These are phyloP conservation scores for Cercospora brassicicola DNA, from an alignment of 2,329 filamentous ascomycete species.

Conservation along the genomic window DNA sequence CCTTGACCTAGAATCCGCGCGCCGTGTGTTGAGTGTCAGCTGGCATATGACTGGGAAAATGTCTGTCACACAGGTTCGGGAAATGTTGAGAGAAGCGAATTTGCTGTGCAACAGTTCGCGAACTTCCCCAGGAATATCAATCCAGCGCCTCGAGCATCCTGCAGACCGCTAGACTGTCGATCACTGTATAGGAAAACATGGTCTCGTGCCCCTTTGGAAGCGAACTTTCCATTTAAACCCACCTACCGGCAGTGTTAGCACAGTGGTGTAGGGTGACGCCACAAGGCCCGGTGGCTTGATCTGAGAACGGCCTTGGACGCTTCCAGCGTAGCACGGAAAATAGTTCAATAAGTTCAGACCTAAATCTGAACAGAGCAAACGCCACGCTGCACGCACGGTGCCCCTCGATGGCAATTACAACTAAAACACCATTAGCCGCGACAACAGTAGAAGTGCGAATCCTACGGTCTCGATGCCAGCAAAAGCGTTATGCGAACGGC, in stretches of 20 bases:
- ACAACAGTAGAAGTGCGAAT: background rate
- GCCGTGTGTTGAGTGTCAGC: background rate
- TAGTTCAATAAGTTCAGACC: background rate
- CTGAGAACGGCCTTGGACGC: slow-evolving; percentile 1
- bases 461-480: background rate
- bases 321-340: slow-evolving; percentile 7
- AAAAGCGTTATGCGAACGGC: background rate
- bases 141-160: background rate
- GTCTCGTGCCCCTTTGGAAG: slow-evolving; percentile 6
- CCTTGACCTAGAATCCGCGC: background rate
- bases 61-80: background rate
- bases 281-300: background rate
- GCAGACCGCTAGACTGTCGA: slow-evolving; percentile 7
- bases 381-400: background rate
- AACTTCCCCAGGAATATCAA: background rate
- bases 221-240: slow-evolving; percentile 1
- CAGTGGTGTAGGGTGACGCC: slow-evolving; percentile 2
- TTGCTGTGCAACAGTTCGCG: background rate
- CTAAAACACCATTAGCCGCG: background rate
- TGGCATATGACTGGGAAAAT: background rate
- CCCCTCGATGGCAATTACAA: background rate
- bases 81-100: background rate
- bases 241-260: slow-evolving; percentile 4
- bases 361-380: background rate
- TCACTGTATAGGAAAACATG: slow-evolving; percentile 5